Percentiles rank a stretch among this genome's conserved stretches.
Evolutionary conservation across 1,139 yeast species (phyloP).

Genomic region (Blastobotrys serpentis): DNA sequence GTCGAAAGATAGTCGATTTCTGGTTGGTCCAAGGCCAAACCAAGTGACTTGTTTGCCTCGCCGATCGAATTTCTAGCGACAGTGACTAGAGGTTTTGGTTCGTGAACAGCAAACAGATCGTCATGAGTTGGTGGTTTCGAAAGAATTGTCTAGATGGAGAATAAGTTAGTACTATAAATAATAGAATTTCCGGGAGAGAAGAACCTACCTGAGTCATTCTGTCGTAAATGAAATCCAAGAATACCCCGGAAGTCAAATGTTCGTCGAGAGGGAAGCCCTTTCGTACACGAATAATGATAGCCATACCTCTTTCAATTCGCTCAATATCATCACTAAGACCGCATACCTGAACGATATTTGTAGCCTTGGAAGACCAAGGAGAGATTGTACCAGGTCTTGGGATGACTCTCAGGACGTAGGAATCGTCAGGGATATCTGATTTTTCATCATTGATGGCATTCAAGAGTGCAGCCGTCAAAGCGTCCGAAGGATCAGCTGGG

Average conservation of each 20-base stretch:
- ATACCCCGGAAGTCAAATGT: slow-evolving; percentile 50
- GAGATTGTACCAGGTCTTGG: slow-evolving; percentile 97
- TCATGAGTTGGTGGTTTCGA: slow-evolving; percentile 59
- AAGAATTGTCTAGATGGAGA: slow-evolving; percentile 42
- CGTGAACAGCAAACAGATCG: slow-evolving; percentile 73
- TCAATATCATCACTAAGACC: slow-evolving; percentile 70
- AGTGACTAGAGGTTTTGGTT: slow-evolving; percentile 83
- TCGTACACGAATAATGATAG: slow-evolving; percentile 67
- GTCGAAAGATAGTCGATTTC: slow-evolving; percentile 81
- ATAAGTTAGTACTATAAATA: slow-evolving; percentile 16
- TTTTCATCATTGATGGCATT: slow-evolving; percentile 22
- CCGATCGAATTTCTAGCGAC: slow-evolving; percentile 60
- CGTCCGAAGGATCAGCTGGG: slow-evolving; percentile 55
- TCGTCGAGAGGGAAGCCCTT: slow-evolving; percentile 64
- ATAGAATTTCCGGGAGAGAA: not conserved
- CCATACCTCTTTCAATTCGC: slow-evolving; percentile 88
- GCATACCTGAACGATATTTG: slow-evolving; percentile 87
- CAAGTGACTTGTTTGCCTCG: slow-evolving; percentile 78
- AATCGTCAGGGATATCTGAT: slow-evolving; percentile 47
- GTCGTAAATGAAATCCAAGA: slow-evolving; percentile 76
- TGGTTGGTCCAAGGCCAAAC: slow-evolving; percentile 88
- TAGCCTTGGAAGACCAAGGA: slow-evolving; percentile 99
- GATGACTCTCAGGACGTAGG: slow-evolving; percentile 67
- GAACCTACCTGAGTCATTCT: slow-evolving; percentile 80
- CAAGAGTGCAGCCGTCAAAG: slow-evolving; percentile 49